Evolutionary conservation across 2,329 filamentous ascomycete species (phyloP), one percentile per base, ranked within the genome.

Genomic region (Berkeleyomyces rouxiae): DNA sequence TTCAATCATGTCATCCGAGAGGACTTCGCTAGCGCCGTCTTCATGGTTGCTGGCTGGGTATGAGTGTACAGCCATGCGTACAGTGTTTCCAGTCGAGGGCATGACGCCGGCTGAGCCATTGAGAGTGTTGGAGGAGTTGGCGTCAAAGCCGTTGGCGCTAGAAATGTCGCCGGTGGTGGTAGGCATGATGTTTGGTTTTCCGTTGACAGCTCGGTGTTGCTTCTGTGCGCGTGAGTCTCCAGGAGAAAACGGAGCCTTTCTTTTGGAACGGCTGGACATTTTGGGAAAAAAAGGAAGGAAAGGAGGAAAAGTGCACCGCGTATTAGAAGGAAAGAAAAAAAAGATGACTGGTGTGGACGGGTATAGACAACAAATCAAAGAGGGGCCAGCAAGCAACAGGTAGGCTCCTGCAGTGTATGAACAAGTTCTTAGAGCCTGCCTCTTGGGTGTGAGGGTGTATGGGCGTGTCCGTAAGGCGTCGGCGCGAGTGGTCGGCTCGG

Each of bases 231-330:
- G 72, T 33, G 63, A 44, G 40, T 59, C 63, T 40, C 58, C 53
- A 40, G 63, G 63, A 70, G 47, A 75, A 71, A 65, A 74, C 73
- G 76, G 73, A 39, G 76, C 77, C 70, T 81, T 82, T 69, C 79
- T 77, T 74, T 82, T 82, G 65, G 73, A 72, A 70, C 77, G 75
- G 65, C 73, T 70, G 46, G 73, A 72, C 77, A 80, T 79, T 64
- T 62, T 36, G 64, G 16, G 47, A 57, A 49, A 62, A 64, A 43
- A 62, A 49, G 7, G 33, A 39, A 23, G 23, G 23, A 58, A 40
- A 43, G 1, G 7, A 43, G 23, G 7, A 6, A 37, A 31, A 43
- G 13, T 5, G 23, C 36, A 49, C 7, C 43, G 5, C 13, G n/a
- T 23, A 23, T 23, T 23, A 13, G 23, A 39, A 33, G 23, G 43